Evolutionary conservation across 768 basidiomycete genomes (phyloP).

Genomic region (Hypholoma fasciculare): DNA sequence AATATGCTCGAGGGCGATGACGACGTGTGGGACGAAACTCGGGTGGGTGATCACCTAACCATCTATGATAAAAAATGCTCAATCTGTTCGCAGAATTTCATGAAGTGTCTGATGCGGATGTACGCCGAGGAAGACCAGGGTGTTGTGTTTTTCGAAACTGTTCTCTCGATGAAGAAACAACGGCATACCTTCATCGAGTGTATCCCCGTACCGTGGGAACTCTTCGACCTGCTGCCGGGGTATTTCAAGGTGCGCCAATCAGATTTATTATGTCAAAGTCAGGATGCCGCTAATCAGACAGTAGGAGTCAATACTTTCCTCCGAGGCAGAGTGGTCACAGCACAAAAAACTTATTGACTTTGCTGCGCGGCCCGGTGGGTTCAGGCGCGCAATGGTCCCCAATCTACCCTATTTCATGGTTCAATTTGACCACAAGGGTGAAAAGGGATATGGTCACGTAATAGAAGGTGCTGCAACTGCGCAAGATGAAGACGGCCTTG

Average conservation of each 20-base stretch:
- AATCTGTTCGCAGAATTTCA: constrained; percentile 51
- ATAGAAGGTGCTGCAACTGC: constrained; percentile 87
- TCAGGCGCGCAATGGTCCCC: constrained; percentile 92
- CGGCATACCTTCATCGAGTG: constrained; percentile 93
- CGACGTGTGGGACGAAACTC: constrained; percentile 97
- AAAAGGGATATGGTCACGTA: constrained; percentile 97
- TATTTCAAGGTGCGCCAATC: constrained; percentile 78
- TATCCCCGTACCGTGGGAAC: constrained; percentile 87
- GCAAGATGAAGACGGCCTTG: constrained; percentile 62
- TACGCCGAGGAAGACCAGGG: constrained; percentile 91
- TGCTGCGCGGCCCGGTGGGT: constrained; percentile 85
- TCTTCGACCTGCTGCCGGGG: constrained; percentile 84
- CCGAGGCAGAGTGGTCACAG: constrained; percentile 97
- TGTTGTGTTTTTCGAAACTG: constrained; percentile 94
- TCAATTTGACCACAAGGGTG: constrained; percentile 96
- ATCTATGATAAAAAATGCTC: neutral
- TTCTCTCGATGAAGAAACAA: constrained; percentile 83
- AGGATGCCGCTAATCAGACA: neutral
- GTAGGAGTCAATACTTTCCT: constrained; percentile 90
- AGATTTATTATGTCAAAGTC: neutral
- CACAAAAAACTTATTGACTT: constrained; percentile 98
- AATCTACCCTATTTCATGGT: constrained; percentile 99
- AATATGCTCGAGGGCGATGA: constrained; percentile 93
- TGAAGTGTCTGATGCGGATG: constrained; percentile 97
- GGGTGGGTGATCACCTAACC: constrained; percentile 42